A percentile compares a stretch with the other conserved stretches of the same genome.
phyloP scores from a whole-genome alignment of 2,329 filamentous ascomycete species.

The Pseudocercospora fuligena region DNA sequence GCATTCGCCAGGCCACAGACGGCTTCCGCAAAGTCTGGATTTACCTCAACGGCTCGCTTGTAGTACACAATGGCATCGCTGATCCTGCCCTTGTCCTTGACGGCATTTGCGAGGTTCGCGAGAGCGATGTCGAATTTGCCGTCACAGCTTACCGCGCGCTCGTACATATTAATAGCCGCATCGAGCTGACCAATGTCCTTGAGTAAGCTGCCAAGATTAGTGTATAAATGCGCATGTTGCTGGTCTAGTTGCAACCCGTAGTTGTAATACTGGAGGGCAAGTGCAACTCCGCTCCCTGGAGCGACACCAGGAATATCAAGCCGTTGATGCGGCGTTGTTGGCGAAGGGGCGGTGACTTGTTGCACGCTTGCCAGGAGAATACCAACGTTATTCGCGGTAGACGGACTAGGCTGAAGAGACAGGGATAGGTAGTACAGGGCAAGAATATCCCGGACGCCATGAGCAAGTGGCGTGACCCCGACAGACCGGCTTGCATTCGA shows the following conservation, averaged over 20 bases:
- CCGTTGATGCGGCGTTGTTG: conserved; percentile 39
- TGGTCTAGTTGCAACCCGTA: conserved; percentile 87
- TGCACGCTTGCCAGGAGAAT: conserved; percentile 96
- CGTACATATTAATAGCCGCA: conserved; percentile 94
- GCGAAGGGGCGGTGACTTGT: conserved; percentile 57
- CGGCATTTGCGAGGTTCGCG: conserved; percentile 94
- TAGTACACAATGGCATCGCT: conserved; percentile 93
- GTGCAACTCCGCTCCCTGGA: conserved; percentile 82
- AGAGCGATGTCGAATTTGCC: conserved; percentile 95
- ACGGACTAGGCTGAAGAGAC: conserved; percentile 92
- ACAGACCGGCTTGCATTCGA: conserved; percentile 65
- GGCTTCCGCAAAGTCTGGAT: conserved; percentile 93
- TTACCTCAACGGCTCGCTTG: conserved; percentile 84
- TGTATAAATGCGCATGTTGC: conserved; percentile 93
- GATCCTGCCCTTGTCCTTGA: conserved; percentile 93
- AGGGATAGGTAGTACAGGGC: conserved; percentile 94
- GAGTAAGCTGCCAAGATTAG: conserved; percentile 89
- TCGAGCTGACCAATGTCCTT: conserved; percentile 96
- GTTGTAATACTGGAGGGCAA: conserved; percentile 92
- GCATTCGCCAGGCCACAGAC: conserved; percentile 95
- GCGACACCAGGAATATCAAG: conserved; percentile 73
- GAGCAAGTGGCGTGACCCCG: conserved; percentile 52
- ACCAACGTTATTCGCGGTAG: conserved; percentile 96
- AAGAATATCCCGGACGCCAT: conserved; percentile 87
- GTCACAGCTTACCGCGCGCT: conserved; percentile 89